A percentile compares a stretch with the other conserved stretches of the same genome.
phyloP scores from a whole-genome alignment of 768 basidiomycete species.

The Agaricus subrufescens region DNA sequence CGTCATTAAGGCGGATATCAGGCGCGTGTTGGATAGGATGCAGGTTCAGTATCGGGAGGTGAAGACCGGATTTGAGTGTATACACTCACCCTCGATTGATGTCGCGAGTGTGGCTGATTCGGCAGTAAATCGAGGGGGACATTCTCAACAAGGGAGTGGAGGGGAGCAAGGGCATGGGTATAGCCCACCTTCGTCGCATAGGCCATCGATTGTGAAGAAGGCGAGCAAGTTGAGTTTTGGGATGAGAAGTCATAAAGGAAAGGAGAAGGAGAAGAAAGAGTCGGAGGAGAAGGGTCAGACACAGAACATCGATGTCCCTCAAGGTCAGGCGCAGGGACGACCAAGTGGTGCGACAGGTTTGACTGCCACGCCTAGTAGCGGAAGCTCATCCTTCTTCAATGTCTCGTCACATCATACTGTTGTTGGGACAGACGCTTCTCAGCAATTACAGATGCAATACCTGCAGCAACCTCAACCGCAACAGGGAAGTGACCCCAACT shows the following conservation, averaged over 20 bases:
- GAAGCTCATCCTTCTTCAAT: slow-evolving; percentile 85
- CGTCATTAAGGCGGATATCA: slow-evolving; percentile 80
- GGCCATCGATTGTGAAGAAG: slow-evolving; percentile 63
- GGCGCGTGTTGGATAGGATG: slow-evolving; percentile 86
- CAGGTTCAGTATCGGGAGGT: slow-evolving; percentile 92
- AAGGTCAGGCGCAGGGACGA: slow-evolving; percentile 20
- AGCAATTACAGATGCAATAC: slow-evolving; percentile 11
- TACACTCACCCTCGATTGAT: slow-evolving; percentile 93
- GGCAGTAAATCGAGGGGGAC: slow-evolving; percentile 19
- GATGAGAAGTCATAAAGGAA: slow-evolving; percentile 50
- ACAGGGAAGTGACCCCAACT: slow-evolving; percentile 20
- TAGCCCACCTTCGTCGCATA: slow-evolving; percentile 28
- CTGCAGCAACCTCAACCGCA: slow-evolving; percentile 9
- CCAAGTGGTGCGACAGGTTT: slow-evolving; percentile 44
- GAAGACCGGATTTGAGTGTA: slow-evolving; percentile 92
- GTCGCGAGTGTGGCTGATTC: slow-evolving; percentile 59
- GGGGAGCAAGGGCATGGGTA: slow-evolving; percentile 21
- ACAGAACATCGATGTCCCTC: slow-evolving; percentile 16
- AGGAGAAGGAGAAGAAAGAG: slow-evolving; percentile 41
- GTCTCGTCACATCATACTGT: slow-evolving; percentile 52
- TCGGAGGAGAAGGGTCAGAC: slow-evolving; percentile 31
- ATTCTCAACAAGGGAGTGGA: slow-evolving; percentile 41
- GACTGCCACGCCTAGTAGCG: slow-evolving; percentile 66
- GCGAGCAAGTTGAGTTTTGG: slow-evolving; percentile 77
- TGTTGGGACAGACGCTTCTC: slow-evolving; percentile 13